Evolutionary conservation across 75 land plant genomes (phyloP).

Genomic region (Pinus albicaulis): DNA sequence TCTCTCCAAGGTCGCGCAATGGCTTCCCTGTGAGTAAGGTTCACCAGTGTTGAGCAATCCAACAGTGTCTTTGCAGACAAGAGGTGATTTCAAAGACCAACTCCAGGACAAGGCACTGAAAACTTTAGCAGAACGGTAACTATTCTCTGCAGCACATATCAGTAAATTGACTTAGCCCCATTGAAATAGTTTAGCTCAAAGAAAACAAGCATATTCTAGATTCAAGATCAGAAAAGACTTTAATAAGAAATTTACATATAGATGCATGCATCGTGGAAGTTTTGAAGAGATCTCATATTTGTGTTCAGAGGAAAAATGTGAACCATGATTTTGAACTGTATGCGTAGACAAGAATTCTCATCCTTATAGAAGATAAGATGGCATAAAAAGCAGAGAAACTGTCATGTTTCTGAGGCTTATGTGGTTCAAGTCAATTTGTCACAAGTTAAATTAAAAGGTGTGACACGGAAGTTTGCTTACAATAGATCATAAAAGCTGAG

Average conservation of each 20-base stretch:
- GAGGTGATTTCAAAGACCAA: constrained; percentile 63
- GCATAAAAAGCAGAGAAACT: neutral
- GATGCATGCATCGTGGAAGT: neutral
- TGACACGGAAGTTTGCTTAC: neutral
- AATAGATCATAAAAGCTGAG: neutral
- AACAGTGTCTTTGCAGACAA: constrained; percentile 22
- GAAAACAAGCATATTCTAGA: neutral
- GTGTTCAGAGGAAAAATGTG: neutral
- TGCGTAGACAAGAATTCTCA: too few species aligned
- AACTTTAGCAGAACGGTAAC: constrained; percentile 57
- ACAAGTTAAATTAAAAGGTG: neutral
- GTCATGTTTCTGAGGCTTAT: too few species aligned
- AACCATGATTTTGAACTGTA: neutral
- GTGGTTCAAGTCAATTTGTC: too few species aligned
- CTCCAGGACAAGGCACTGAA: constrained; percentile 70
- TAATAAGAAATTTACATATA: neutral
- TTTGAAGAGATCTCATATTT: neutral
- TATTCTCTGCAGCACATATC: constrained; percentile 33
- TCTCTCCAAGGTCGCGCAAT: constrained; percentile 64
- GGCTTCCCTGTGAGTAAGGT: constrained; percentile 48
- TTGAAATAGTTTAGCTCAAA: neutral
- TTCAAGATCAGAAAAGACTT: neutral
- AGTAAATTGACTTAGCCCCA: neutral
- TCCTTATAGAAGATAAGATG: neutral
- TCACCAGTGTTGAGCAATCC: constrained; percentile 17